These are phyloP conservation scores for Monosporascus sp. DNA, from an alignment of 2,329 filamentous ascomycete species.

Conservation along the genomic window DNA sequence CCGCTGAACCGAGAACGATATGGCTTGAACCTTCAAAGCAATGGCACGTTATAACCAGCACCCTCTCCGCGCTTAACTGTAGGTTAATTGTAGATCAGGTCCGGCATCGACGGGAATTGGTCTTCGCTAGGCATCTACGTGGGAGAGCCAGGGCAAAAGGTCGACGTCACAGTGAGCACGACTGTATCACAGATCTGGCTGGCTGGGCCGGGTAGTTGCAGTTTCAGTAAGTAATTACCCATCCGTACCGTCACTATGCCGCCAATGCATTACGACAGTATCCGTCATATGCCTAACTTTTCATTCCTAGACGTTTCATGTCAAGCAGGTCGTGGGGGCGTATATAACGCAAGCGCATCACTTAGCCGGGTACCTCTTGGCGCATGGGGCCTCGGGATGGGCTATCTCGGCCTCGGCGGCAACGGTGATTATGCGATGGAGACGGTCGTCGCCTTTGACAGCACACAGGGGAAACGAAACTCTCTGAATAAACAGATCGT, in stretches of 20 bases:
- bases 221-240: conserved; percentile 35
- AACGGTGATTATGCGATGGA: conserved; percentile 63
- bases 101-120: conserved; percentile 59
- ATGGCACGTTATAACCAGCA: conserved; percentile 21
- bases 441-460: conserved; percentile 36
- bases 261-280: background rate
- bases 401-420: conserved; percentile 51
- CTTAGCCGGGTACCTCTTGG: conserved; percentile 55
- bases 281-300: conserved; percentile 7
- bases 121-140: conserved; percentile 59
- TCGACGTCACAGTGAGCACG: conserved; percentile 60
- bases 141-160: conserved; percentile 39
- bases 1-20: conserved; percentile 18
- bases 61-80: conserved; percentile 2
- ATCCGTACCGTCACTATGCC: background rate
- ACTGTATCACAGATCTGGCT: conserved; percentile 68
- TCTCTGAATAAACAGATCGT: conserved; percentile 42
- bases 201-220: conserved; percentile 54
- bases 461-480: conserved; percentile 31
- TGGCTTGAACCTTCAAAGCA: conserved; percentile 28
- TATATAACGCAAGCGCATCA: conserved; percentile 51
- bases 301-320: conserved; percentile 45
- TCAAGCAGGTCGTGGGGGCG: conserved; percentile 49
- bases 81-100: conserved; percentile 22
- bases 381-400: conserved; percentile 54